Base-by-base conservation (phyloP, 148 eudicot species). In the Rhododendron vialii region DNA sequence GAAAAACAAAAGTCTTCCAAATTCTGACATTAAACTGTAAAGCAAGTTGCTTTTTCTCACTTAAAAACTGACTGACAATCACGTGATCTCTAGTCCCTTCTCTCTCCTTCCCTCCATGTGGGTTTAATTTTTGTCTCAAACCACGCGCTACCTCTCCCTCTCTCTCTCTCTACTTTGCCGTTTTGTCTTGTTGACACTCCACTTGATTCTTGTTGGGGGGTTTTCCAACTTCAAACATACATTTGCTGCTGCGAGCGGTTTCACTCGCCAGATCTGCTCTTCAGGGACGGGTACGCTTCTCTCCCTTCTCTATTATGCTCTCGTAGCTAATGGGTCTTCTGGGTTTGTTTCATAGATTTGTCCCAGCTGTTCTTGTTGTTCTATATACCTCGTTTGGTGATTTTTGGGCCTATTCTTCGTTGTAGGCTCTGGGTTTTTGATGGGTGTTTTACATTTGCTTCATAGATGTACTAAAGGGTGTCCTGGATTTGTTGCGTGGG, bases 191-290 rank as follows among this genome's bases (percentile, higher is more conserved):
- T 26, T 65, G 71, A 81, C 83, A 80, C 63, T 35, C 9, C 41
- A 14, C 76, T 7, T 15, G 38, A 1, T 20, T 20, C 67, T 35
- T 81, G 45, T 43, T 20, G 47, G 17, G 76, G 17, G 67, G 1
- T 26, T 55, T 28, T 35, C 35, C 8, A 33, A 30, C 8, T 28
- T 28, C 33, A 10, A 47, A 14, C n/a, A 1, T 9, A 33, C 41
- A 81, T 33, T 22, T 30, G 36, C 71, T 57, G 50, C 48, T 82
- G 84, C 71, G 71, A 5, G 26, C 61, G 50, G 43, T 30, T 80
- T 80, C 83, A 53, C 83, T 80, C 71, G 20, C 48, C 84, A 35
- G 84, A 82, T 82, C 84, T 57, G 48, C 71, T 82, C 84, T 57
- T 45, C 50, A 36, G 84, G 45, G 83, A 15, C 15, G 5, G 71